phyloP scores from a whole-genome alignment of 2,329 filamentous ascomycete genomes.

The Macroventuria anomochaeta region DNA sequence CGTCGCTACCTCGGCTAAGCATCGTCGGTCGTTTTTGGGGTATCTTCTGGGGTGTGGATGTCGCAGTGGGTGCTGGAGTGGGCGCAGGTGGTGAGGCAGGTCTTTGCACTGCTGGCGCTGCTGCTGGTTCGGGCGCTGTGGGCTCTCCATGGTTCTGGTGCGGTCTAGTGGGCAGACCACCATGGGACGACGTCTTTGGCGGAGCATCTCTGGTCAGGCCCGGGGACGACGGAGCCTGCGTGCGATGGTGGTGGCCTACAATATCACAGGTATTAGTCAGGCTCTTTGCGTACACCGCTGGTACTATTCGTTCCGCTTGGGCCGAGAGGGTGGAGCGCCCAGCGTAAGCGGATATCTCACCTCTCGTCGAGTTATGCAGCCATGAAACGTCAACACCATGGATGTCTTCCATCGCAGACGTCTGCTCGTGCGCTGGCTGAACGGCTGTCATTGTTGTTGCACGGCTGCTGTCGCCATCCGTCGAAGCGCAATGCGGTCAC shows the following conservation, averaged over 20 bases:
- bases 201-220: slow-evolving; percentile 42
- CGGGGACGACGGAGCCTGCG: slow-evolving; percentile 46
- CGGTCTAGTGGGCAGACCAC: slow-evolving; percentile 32
- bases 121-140: slow-evolving; percentile 12
- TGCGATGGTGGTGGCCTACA: slow-evolving; percentile 47
- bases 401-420: slow-evolving; percentile 72
- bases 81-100: slow-evolving; percentile 29
- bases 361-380: slow-evolving; percentile 86
- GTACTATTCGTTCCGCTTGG: slow-evolving; percentile 21
- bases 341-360: slow-evolving; percentile 58
- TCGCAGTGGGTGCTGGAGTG: slow-evolving; percentile 21
- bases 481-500: slow-evolving; percentile 14
- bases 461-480: slow-evolving; percentile 35
- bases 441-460: slow-evolving; percentile 34
- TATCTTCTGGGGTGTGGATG: slow-evolving; percentile 36
- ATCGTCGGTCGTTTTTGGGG: slow-evolving; percentile 51
- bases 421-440: slow-evolving; percentile 26
- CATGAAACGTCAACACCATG: slow-evolving; percentile 88
- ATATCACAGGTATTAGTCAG: slow-evolving; percentile 25
- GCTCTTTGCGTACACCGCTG: slow-evolving; percentile 16
- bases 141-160: slow-evolving; percentile 26
- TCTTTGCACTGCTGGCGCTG: slow-evolving; percentile 27
- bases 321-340: slow-evolving; percentile 30
- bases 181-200: slow-evolving; percentile 46
- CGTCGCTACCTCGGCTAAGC: slow-evolving; percentile 50